Evolutionary conservation across 2,329 filamentous ascomycete genomes (phyloP).

Genomic region (Hymenoscyphus infarciens): DNA sequence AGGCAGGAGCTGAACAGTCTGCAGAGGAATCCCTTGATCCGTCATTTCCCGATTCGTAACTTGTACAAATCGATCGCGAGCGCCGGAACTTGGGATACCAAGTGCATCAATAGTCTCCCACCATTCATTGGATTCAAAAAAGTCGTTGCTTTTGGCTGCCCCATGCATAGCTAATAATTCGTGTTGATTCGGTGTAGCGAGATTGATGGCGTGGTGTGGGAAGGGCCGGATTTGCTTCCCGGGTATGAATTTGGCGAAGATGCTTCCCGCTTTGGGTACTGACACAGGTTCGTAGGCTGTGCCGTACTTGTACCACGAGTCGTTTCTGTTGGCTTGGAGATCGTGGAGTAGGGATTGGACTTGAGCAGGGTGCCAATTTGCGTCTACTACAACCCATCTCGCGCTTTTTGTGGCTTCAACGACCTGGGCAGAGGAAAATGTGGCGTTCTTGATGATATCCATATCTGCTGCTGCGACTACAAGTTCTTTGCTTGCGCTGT

Average conservation of each 20-base stretch:
- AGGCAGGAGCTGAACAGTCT: constrained; percentile 79
- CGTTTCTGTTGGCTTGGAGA: constrained; percentile 41
- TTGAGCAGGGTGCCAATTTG: constrained; percentile 71
- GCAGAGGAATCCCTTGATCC: constrained; percentile 77
- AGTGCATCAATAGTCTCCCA: constrained; percentile 77
- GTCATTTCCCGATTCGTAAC: constrained; percentile 67
- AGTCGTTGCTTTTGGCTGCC: constrained; percentile 61
- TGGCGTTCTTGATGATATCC: constrained; percentile 39
- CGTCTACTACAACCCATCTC: constrained; percentile 81
- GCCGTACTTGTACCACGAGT: constrained; percentile 45
- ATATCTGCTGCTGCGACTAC: constrained; percentile 96
- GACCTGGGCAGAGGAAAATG: constrained; percentile 38
- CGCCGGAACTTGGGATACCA: constrained; percentile 65
- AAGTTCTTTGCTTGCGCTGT: constrained; percentile 77
- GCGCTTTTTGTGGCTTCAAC: not conserved
- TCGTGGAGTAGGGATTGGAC: constrained; percentile 66
- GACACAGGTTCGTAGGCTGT: constrained; percentile 85
- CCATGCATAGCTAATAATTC: constrained; percentile 79
- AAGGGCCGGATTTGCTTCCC: constrained; percentile 40
- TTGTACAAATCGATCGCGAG: constrained; percentile 66
- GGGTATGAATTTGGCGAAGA: constrained; percentile 44
- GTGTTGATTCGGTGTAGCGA: constrained; percentile 78
- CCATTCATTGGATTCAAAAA: constrained; percentile 71
- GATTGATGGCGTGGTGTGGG: constrained; percentile 61
- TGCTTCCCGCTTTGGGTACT: constrained; percentile 68